Evolutionary conservation across 1,139 yeast species (phyloP).

Genomic region (Scheffersomyces quercinus): DNA sequence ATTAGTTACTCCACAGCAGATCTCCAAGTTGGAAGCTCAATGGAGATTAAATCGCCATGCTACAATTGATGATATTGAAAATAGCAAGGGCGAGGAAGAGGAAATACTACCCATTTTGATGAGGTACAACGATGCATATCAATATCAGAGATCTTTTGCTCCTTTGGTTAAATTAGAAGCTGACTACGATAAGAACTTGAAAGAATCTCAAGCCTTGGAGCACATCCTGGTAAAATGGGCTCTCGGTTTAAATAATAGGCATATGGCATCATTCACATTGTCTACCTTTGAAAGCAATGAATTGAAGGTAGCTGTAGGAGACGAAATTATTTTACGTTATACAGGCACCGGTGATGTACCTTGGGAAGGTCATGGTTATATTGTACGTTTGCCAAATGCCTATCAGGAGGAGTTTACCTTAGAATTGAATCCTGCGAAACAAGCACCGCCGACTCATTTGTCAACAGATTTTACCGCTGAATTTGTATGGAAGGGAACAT

Average conservation of each 20-base stretch:
- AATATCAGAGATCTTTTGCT: constrained; percentile 82
- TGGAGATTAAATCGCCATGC: constrained; percentile 79
- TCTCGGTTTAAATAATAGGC: constrained; percentile 61
- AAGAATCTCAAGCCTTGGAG: constrained; percentile 78
- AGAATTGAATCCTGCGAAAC: constrained; percentile 52
- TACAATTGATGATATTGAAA: constrained; percentile 58
- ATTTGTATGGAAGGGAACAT: constrained; percentile 85
- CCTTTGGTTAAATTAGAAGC: constrained; percentile 84
- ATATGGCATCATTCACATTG: constrained; percentile 68
- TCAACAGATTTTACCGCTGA: constrained; percentile 78
- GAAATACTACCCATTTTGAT: constrained; percentile 70
- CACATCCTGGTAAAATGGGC: constrained; percentile 79
- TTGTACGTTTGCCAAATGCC: constrained; percentile 70
- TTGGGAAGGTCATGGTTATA: constrained; percentile 77
- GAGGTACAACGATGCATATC: constrained; percentile 81
- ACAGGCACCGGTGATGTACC: constrained; percentile 48
- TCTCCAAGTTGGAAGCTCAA: constrained; percentile 71
- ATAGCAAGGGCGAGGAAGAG: constrained; percentile 52
- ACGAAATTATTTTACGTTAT: constrained; percentile 69
- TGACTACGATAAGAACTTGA: constrained; percentile 70
- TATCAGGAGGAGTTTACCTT: constrained; percentile 70
- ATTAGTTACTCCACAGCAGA: constrained; percentile 62
- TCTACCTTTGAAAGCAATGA: constrained; percentile 68
- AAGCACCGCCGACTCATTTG: constrained; percentile 53
- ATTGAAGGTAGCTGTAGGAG: constrained; percentile 82